Conservation (phyloP, 2,329 filamentous ascomycete species). For the Curvularia eragrostidis region DNA sequence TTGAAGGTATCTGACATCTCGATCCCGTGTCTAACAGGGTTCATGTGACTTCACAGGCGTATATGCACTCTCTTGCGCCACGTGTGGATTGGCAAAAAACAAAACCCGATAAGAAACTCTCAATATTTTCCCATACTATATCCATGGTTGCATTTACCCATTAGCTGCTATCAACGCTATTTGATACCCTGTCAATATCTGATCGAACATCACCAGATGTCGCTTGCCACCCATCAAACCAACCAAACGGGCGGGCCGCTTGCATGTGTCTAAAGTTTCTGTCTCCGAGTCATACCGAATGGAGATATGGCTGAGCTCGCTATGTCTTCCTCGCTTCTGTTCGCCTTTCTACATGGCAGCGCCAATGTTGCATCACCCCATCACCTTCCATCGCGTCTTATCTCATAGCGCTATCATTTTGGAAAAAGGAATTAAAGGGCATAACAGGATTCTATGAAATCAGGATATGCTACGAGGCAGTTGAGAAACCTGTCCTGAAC, state of each 20-base stretch:
- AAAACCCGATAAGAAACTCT: background rate
- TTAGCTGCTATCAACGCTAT: background rate
- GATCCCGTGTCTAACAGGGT: background rate
- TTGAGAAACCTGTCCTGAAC: background rate
- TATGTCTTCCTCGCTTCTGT: background rate
- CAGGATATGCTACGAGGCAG: background rate
- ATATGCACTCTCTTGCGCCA: background rate
- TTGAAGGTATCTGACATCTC: background rate
- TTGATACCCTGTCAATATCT: background rate
- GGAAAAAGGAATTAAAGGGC: background rate
- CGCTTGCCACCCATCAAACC: background rate
- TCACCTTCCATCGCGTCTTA: background rate
- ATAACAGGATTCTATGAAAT: background rate
- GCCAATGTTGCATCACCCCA: background rate
- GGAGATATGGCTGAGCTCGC: background rate
- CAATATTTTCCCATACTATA: background rate
- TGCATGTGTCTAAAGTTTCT: background rate
- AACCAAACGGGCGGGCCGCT: background rate
- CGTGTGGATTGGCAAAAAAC: too few species aligned
- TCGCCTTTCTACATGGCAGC: background rate
- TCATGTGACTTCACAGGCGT: background rate
- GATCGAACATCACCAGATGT: background rate
- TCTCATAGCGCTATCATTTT: background rate
- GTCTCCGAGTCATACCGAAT: background rate
- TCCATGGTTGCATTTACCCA: background rate